These are phyloP conservation scores for Dryadomyces quercivorus DNA, from an alignment of 2,329 filamentous ascomycete species.

Conservation along the genomic window DNA sequence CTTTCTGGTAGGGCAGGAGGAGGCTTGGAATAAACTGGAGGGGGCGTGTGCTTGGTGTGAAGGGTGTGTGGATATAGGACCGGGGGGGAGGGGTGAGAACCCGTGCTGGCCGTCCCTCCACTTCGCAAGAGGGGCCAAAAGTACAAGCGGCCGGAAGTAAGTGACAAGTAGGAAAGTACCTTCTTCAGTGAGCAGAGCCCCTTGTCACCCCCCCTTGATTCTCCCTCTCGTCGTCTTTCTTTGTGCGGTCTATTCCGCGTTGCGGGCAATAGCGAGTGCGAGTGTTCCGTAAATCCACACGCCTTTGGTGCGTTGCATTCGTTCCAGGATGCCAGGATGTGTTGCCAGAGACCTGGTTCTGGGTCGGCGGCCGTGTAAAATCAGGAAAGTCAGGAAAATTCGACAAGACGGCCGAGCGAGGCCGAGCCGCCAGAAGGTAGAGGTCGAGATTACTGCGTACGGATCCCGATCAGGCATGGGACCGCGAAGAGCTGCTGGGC, in stretches of 20 bases:
- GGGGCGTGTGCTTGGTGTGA: neutral
- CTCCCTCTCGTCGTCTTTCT: neutral
- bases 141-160: neutral
- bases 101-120: too few relatives aligned
- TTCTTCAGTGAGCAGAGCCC: neutral
- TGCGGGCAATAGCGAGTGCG: neutral
- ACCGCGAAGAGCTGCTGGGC: too few relatives aligned
- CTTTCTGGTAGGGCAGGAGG: constrained; percentile 7
- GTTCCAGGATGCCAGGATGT: neutral
- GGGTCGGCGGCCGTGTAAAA: too few relatives aligned
- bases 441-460: too few relatives aligned
- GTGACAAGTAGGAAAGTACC: constrained; percentile 1
- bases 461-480: too few relatives aligned
- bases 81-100: neutral
- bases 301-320: neutral
- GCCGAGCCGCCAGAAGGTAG: too few relatives aligned
- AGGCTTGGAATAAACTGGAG: constrained; percentile 8
- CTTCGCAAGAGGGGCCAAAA: neutral
- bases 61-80: neutral
- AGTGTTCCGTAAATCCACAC: neutral
- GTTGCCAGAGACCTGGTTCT: neutral
- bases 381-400: too few relatives aligned
- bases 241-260: neutral
- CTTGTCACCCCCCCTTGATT: neutral
- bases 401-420: too few relatives aligned